A percentile compares a stretch with the other conserved stretches of the same genome.
These are phyloP conservation scores for Pisolithus marmoratus DNA, from an alignment of 768 basidiomycete genomes.

Conservation along the genomic window DNA sequence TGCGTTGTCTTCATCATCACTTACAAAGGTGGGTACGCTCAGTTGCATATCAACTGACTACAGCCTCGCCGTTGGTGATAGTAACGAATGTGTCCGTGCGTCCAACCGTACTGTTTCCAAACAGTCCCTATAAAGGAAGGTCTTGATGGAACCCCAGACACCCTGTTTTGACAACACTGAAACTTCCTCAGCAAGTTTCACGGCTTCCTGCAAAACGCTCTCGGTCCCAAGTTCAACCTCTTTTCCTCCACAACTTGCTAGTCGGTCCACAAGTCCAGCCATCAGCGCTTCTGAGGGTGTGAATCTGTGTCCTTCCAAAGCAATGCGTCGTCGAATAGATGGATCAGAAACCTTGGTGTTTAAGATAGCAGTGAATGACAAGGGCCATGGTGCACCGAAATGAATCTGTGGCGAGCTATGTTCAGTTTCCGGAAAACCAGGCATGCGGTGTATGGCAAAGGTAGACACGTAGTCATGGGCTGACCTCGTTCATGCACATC, in stretches of 20 bases:
- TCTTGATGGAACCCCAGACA: slow-evolving; percentile 72
- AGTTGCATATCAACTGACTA: neutral
- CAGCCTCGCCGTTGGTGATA: slow-evolving; percentile 4
- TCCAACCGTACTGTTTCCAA: slow-evolving; percentile 35
- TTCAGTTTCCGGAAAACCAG: neutral
- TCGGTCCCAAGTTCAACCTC: slow-evolving; percentile 51
- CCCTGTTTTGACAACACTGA: slow-evolving; percentile 48
- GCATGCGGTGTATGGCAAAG: neutral
- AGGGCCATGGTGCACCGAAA: slow-evolving; percentile 79
- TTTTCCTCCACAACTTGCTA: slow-evolving; percentile 31
- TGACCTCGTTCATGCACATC: slow-evolving; percentile 91
- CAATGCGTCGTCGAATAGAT: slow-evolving; percentile 59
- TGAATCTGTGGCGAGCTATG: slow-evolving; percentile 43
- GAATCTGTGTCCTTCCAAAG: slow-evolving; percentile 76
- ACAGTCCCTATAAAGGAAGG: slow-evolving; percentile 51
- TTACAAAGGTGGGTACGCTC: neutral
- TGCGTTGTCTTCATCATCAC: no score
- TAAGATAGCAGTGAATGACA: slow-evolving; percentile 60
- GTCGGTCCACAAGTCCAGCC: slow-evolving; percentile 63
- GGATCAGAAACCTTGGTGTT: slow-evolving; percentile 60
- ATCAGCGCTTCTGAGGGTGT: slow-evolving; percentile 64
- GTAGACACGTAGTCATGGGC: neutral
- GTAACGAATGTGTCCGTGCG: slow-evolving; percentile 8
- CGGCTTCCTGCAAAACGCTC: slow-evolving; percentile 56
- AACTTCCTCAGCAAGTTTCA: slow-evolving; percentile 52